Evolutionary conservation across 106 monocot species (phyloP), one percentile per base, ranked within the genome.

Genomic region (Apostasia ramifera): DNA sequence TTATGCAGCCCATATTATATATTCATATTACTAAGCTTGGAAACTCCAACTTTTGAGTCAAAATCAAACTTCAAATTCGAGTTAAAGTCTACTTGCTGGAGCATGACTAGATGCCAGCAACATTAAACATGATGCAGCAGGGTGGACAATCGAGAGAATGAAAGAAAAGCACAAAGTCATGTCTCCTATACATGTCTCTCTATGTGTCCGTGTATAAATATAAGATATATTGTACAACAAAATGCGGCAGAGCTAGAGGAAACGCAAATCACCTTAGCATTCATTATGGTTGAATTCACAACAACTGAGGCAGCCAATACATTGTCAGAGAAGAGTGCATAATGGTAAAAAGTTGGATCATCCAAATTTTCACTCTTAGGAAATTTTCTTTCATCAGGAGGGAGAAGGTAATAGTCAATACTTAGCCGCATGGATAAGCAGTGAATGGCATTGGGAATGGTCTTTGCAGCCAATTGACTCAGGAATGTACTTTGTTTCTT

Each of bases 291-390:
- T 48, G 89, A 89, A 70, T 89, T 89, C 43, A 89, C 89, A 66
- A 89, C 89, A 58, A 89, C 89, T 12, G 89, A 89, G 51, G 89
- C 85, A 78, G 89, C 89, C 57, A 89, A 71, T 3, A 89, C 89
- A 80, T 89, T 89, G 75, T 89, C 89, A 68, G 89, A 89, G 55
- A 89, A 89, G 40, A 89, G 85, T 2, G 89, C 89, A 76, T 85
- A 89, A 78, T 89, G 85, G 67, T 89, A 89, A 67, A 85, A 80
- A 47, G 70, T 71, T 59, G 77, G 74, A 59, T 85, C 76, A 80
- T 85, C 89, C 72, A 89, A 59, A 78, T 89, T 85, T 78, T 89
- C 82, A 38, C 80, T 80, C 44, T 58, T 77, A 0, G 85, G 89
- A 56, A 89, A 85, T 61, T 85, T 74, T 55, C 89, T 82, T 59